Evolutionary conservation across 345 rosid species (phyloP).

Genomic region (Melastoma malabathricum): DNA sequence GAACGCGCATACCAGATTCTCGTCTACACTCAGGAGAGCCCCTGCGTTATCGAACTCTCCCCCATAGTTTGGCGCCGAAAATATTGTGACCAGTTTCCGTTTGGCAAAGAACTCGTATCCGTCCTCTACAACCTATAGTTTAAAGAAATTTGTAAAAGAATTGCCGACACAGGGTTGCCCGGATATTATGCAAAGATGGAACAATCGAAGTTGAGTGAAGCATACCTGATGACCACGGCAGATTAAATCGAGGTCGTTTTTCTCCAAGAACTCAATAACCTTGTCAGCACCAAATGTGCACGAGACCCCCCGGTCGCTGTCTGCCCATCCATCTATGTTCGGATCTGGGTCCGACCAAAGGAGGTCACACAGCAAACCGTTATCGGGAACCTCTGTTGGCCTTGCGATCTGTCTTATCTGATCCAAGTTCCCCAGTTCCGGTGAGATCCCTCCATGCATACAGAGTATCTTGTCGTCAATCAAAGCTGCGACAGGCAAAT

Average conservation of each 20-base stretch:
- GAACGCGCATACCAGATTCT: conserved; percentile 70
- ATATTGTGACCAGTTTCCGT: conserved; percentile 76
- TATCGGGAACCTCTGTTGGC: conserved; percentile 86
- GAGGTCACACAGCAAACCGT: conserved; percentile 86
- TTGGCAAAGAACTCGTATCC: conserved; percentile 93
- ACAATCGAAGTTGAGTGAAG: background rate
- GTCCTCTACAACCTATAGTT: conserved; percentile 88
- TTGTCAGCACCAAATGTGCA: conserved; percentile 81
- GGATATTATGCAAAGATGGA: background rate
- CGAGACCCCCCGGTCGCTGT: conserved; percentile 86
- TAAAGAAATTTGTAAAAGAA: background rate
- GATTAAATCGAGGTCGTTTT: conserved; percentile 87
- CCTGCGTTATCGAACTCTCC: conserved; percentile 99
- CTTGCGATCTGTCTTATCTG: conserved; percentile 72
- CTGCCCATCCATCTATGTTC: conserved; percentile 60
- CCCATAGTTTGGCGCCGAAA: conserved; percentile 98
- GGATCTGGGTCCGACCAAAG: conserved; percentile 97
- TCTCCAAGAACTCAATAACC: conserved; percentile 76
- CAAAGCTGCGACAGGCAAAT: conserved; percentile 87
- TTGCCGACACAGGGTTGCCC: too few species aligned
- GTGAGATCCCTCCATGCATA: conserved; percentile 98
- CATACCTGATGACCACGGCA: conserved; percentile 97
- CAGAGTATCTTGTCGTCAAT: conserved; percentile 84
- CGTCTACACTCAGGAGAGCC: conserved; percentile 68
- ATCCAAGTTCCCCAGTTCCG: conserved; percentile 50